Evolutionary conservation across 1,284 basidiomycete species (phyloP).

Genomic region (Athelia psychrophila): DNA sequence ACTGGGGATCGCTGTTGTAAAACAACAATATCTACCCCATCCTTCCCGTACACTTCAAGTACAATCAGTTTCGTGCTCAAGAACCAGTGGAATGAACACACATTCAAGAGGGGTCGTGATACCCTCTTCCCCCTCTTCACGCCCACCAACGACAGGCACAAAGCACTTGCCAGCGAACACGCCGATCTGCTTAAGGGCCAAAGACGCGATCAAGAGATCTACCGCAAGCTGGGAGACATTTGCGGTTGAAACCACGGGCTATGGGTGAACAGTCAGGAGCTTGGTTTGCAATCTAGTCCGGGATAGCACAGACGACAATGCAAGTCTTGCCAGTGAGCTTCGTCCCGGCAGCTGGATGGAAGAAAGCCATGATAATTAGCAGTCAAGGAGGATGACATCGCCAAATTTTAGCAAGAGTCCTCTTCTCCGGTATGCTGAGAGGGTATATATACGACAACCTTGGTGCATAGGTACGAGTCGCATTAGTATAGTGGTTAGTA

Average conservation of each 20-base stretch:
- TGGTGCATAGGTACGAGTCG: background rate
- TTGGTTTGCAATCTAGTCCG: constrained; percentile 8
- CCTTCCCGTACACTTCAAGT: constrained; percentile 59
- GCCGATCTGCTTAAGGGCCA: constrained; percentile 57
- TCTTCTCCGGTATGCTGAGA: too few species aligned
- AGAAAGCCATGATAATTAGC: constrained; percentile 35
- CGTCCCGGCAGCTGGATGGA: constrained; percentile 30
- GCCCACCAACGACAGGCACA: constrained; percentile 65
- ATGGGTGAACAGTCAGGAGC: constrained; percentile 5
- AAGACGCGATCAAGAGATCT: constrained; percentile 69
- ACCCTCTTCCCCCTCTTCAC: constrained; percentile 55
- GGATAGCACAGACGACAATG: constrained; percentile 41
- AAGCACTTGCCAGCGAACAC: constrained; percentile 59
- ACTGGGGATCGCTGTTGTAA: constrained; percentile 78
- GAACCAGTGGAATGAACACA: constrained; percentile 30
- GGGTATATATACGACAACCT: too few species aligned
- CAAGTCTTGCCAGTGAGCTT: constrained; percentile 43
- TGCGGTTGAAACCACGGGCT: constrained; percentile 80
- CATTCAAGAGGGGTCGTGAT: constrained; percentile 74
- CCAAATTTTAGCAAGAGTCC: too few species aligned
- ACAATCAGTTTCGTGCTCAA: constrained; percentile 4
- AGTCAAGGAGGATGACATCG: too few species aligned
- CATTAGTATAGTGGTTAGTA: constrained; percentile 1
- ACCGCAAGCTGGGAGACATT: constrained; percentile 76
- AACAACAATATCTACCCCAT: constrained; percentile 46